Base-by-base conservation (phyloP, 768 basidiomycete species). In the Phylloporus sp. region DNA sequence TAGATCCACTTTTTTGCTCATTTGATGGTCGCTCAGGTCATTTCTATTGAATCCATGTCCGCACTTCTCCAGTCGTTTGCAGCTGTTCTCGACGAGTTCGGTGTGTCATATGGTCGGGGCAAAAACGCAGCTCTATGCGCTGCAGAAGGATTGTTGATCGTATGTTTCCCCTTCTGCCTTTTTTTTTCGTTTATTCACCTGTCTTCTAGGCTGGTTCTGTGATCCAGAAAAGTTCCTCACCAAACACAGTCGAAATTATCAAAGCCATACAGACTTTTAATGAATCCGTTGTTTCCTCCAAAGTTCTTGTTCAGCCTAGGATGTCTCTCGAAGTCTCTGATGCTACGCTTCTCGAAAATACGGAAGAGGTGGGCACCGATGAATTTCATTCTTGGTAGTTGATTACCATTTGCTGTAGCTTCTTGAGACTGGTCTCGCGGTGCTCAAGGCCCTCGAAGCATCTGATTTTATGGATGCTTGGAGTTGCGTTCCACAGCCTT, bases 1-100 rank as follows among this genome's bases (percentile, higher is more conserved):
- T 34, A 98, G 95, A 86, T 97, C 13, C 91, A 93, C 55, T 90
- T 98, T 68, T 97, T 98, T 63, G 87, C 94, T 2, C 89, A 95
- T 62, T 70, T 97, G 41, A 86, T 90, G 27, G 77, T 86, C 3
- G 83, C 91, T 2, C 79, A 80, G 49, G 71, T 95, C 2, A 79
- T 97, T 45, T 84, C 89, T 3, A 67, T 83, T 0, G 80, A 85
- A 9, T 95, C 94, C 3, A 81, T 97, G 76, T 73, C 88, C 39
- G 78, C 83, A 7, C 80, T 97, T 26, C 77, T 97, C 23, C 84
- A 86, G 56, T 88, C 93, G 0, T 91, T 97, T 66, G 82, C 85
- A 3, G 77, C 86, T 1, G 95, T 95, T 4, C 74, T 97, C 18
- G 90, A 93, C 61, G 92, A 94, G 63, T 91, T 94, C 50, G 88